Evolutionary conservation across 2,329 filamentous ascomycete species (phyloP), one percentile per base, ranked within the genome.

Genomic region (Colletotrichum horii): DNA sequence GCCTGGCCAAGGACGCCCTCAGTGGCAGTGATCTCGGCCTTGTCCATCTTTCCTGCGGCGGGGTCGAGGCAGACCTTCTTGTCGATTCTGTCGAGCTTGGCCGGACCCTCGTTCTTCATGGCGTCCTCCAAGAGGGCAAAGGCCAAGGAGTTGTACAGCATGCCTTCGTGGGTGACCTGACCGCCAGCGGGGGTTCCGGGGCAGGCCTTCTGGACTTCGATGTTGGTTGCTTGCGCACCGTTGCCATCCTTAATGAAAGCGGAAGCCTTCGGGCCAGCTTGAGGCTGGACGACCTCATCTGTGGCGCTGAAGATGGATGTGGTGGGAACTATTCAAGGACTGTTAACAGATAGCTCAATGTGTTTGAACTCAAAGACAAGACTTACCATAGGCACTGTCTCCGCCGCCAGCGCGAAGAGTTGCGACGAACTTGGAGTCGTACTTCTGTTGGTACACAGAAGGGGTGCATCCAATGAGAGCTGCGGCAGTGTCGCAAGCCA

Each of bases 261-360:
- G 0, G 89, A 91, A 0, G 89, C 89, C 3, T 79, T 78, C 0
- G 81, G 81, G 3, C 88, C 89, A 22, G 78, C 78, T 80, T 89
- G 86, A 1, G 88, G 89, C 79, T 90, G 80, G 2, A 91, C 88
- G 62, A 91, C 83, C 76, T 91, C 86, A 76, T 91, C 89, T 32
- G 84, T 81, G 19, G 83, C 81, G 2, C 87, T 88, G 81, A 88
- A 91, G 56, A 91, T 82, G 0, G 84, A 89, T 1, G 90, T 91
- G 0, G 89, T 91, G 0, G 89, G 88, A 0, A 91, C 88, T 74
- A 3, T 9, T 6, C 8, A 4, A 1, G 2, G 4, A 14, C 0
- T 8, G 19, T 75, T 12, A 75, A 22, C 4, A 38, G 1, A 14
- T 9, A 1, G 1, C 0, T 19, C 34, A 1, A 24, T 9, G 2